These are phyloP conservation scores for Hemerocallis citrina DNA, from an alignment of 106 monocot genomes.

Conservation along the genomic window DNA sequence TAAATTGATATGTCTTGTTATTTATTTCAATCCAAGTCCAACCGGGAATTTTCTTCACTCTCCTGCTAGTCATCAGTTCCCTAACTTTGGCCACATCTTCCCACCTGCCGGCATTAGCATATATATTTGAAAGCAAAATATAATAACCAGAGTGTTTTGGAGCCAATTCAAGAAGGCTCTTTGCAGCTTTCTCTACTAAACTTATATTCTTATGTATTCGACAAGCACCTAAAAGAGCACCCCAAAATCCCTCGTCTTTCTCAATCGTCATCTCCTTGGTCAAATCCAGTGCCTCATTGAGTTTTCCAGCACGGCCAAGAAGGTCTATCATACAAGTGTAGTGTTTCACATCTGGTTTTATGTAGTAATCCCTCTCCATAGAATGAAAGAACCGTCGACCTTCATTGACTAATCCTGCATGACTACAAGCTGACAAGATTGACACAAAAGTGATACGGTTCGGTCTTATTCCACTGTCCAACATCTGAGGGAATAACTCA, in stretches of 20 bases:
- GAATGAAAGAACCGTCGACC: slow-evolving; percentile 21
- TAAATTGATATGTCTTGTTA: slow-evolving; percentile 21
- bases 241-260: slow-evolving; percentile 52
- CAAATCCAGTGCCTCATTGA: slow-evolving; percentile 28
- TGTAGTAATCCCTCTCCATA: slow-evolving; percentile 27
- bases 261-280: slow-evolving; percentile 18
- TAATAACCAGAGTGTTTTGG: slow-evolving; percentile 42
- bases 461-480: slow-evolving; percentile 27
- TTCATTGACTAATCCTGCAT: slow-evolving; percentile 40
- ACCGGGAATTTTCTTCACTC: slow-evolving; percentile 40
- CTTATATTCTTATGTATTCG: slow-evolving; percentile 29
- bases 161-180: slow-evolving; percentile 31
- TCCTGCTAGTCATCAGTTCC: slow-evolving; percentile 21
- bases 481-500: slow-evolving; percentile 29
- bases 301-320: slow-evolving; percentile 40
- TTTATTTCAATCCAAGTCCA: slow-evolving; percentile 52
- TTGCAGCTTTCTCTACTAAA: slow-evolving; percentile 37
- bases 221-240: slow-evolving; percentile 42
- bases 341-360: slow-evolving; percentile 43
- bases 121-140: slow-evolving; percentile 49
- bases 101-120: slow-evolving; percentile 35
- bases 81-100: slow-evolving; percentile 37
- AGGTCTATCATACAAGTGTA: slow-evolving; percentile 48
- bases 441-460: slow-evolving; percentile 41
- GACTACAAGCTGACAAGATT: slow-evolving; percentile 35